These are phyloP conservation scores for Calocybe cyanea DNA, from an alignment of 768 basidiomycete genomes.

Conservation along the genomic window DNA sequence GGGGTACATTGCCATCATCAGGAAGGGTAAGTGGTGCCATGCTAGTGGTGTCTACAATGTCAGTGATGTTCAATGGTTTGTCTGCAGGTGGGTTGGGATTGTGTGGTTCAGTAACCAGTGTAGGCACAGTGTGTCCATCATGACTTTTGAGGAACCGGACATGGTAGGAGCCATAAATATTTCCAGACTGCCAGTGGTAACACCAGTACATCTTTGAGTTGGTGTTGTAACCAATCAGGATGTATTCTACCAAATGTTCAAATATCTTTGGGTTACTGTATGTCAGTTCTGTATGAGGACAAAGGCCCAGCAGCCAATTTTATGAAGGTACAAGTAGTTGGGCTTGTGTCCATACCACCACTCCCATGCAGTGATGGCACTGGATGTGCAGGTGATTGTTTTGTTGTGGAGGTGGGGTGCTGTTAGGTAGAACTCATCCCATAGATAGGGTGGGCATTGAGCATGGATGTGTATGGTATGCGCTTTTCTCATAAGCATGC, in stretches of 20 bases:
- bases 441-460: slow-evolving; percentile 18
- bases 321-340: slow-evolving; percentile 17
- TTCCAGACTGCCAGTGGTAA: slow-evolving; percentile 18
- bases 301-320: slow-evolving; percentile 31
- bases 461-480: slow-evolving; percentile 21
- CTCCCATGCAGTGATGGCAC: too few species aligned
- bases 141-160: slow-evolving; percentile 22
- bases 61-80: not conserved
- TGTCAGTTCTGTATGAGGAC: too few species aligned
- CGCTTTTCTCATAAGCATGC: slow-evolving; percentile 23
- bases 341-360: slow-evolving; percentile 2
- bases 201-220: slow-evolving; percentile 30
- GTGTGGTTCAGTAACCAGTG: not conserved
- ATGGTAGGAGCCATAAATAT: slow-evolving; percentile 18
- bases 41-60: not conserved
- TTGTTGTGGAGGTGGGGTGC: too few species aligned
- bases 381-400: too few species aligned
- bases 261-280: slow-evolving; percentile 26
- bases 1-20: too few species aligned
- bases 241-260: too few species aligned
- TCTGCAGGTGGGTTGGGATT: too few species aligned
- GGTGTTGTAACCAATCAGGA: too few species aligned
- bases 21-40: too few species aligned
- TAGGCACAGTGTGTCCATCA: slow-evolving; percentile 8
- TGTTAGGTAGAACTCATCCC: slow-evolving; percentile 25